A percentile compares a stretch with the other conserved stretches of the same genome.
Evolutionary conservation across 2,329 filamentous ascomycete genomes (phyloP).

Genomic region (Chrysoporthe puriensis): DNA sequence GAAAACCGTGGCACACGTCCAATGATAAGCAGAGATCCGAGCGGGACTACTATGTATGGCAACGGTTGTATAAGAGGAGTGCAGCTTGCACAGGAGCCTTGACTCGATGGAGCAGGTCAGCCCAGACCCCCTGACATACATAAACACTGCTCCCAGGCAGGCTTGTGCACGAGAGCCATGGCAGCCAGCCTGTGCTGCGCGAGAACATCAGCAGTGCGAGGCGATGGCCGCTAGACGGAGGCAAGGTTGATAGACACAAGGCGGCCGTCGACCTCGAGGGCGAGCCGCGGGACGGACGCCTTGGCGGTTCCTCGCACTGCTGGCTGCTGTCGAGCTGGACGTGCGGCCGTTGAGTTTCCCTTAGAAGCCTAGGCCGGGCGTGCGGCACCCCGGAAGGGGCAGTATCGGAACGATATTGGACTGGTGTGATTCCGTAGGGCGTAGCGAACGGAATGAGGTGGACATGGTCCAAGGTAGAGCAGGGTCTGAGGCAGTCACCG

Average conservation of each 20-base stretch:
- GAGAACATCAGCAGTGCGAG: neutral
- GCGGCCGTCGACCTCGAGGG: neutral
- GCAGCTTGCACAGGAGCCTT: constrained; percentile 25
- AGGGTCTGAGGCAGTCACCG: neutral
- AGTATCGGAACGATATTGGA: neutral
- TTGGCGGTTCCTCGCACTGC: neutral
- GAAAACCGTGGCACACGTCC: constrained; percentile 2
- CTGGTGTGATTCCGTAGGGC: neutral
- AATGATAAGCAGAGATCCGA: constrained; percentile 1
- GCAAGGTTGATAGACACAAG: neutral
- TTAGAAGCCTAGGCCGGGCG: neutral
- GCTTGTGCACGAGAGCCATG: constrained; percentile 3
- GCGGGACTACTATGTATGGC: constrained; percentile 7
- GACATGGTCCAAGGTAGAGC: neutral
- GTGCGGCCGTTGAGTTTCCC: constrained; percentile 7
- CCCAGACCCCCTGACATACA: constrained; percentile 8
- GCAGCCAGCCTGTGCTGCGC: constrained; percentile 16
- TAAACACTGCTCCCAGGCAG: constrained; percentile 4
- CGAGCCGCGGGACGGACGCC: neutral
- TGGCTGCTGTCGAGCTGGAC: neutral
- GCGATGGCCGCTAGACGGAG: neutral
- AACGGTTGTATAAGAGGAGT: constrained; percentile 19
- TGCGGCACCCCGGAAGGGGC: neutral
- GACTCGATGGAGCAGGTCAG: constrained; percentile 28
- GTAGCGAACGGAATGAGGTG: neutral